phyloP scores from a whole-genome alignment of 169 alveolate genomes.

The Eimeria praecox region DNA sequence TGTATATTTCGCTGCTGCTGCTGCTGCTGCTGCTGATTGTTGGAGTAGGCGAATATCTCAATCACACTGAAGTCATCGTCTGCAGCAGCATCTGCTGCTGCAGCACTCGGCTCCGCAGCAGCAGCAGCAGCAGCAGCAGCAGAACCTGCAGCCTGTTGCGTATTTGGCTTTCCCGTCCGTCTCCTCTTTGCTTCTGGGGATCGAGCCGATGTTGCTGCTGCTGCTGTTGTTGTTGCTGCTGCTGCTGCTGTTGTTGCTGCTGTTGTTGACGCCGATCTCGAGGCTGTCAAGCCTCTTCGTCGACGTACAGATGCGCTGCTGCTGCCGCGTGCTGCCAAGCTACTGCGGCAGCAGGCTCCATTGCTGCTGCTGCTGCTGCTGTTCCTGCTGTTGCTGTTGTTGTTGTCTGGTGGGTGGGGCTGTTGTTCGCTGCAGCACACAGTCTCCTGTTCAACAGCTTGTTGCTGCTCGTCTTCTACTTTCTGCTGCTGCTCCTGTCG shows the following conservation, averaged over 20 bases:
- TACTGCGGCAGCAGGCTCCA: too few species aligned
- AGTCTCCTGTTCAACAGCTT: neutral
- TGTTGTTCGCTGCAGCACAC: neutral
- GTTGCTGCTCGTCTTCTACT: neutral
- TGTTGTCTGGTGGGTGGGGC: neutral
- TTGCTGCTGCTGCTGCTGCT: neutral
- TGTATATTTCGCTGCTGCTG: neutral
- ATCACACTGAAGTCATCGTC: slow-evolving; percentile 1
- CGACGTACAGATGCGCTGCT: neutral
- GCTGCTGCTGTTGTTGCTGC: neutral
- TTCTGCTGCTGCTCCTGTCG: neutral
- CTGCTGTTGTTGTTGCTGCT: neutral
- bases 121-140: slow-evolving; percentile 1
- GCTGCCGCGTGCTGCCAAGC: neutral
- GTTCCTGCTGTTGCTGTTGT: neutral
- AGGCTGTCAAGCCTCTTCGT: neutral
- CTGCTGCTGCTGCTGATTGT: neutral
- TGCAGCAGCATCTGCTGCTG: neutral
- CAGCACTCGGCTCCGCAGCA: neutral
- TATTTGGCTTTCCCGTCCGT: neutral
- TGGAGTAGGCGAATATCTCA: neutral
- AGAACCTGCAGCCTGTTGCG: neutral
- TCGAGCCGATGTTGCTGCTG: neutral
- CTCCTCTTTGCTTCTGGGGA: slow-evolving; percentile 22
- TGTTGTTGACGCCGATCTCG: neutral